A percentile compares a stretch with the other conserved stretches of the same genome.
Evolutionary conservation across 345 rosid species (phyloP).

Genomic region (Sonneratia alba): DNA sequence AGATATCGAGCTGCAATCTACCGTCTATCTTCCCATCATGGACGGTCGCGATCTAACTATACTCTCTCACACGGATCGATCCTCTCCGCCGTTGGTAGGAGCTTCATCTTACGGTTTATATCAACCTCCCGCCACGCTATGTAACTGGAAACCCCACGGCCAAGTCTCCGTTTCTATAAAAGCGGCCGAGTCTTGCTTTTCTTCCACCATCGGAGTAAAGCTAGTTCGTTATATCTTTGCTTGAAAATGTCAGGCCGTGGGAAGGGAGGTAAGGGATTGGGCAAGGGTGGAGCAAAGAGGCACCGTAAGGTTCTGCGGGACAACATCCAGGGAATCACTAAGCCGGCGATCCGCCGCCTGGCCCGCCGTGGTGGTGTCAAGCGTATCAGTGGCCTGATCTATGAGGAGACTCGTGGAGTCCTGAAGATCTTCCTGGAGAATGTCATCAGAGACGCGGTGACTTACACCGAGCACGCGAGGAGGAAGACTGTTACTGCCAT

Average conservation of each 20-base stretch:
- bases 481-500: constrained; percentile 35
- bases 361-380: constrained; percentile 48
- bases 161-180: no score
- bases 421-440: constrained; percentile 47
- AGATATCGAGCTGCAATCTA: no score
- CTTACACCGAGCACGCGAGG: constrained; percentile 35
- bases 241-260: constrained; percentile 44
- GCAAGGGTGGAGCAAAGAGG: constrained; percentile 50
- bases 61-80: no score
- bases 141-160: no score
- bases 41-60: no score
- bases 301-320: constrained; percentile 47
- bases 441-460: constrained; percentile 32
- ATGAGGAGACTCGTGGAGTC: constrained; percentile 44
- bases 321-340: constrained; percentile 49
- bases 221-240: no score
- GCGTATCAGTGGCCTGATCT: constrained; percentile 45
- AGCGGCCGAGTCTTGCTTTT: no score
- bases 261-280: constrained; percentile 53
- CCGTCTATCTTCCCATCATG: no score
- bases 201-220: no score
- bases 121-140: no score
- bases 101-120: no score
- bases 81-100: no score
- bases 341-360: constrained; percentile 37